These are phyloP conservation scores for Phascolomyces articulosus DNA, from an alignment of 371 early-diverging fungal species.

Conservation along the genomic window DNA sequence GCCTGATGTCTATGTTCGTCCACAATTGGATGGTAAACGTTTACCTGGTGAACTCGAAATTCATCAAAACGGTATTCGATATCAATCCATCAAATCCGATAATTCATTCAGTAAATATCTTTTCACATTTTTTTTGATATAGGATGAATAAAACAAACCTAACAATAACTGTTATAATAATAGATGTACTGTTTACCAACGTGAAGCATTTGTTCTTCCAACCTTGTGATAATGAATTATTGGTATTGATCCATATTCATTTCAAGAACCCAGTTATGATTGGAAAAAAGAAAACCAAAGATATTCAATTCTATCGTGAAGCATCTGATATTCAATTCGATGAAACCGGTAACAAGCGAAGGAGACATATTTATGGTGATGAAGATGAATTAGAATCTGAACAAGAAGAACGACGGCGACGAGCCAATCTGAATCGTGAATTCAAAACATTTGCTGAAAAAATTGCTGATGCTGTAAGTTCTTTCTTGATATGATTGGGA, in stretches of 20 bases:
- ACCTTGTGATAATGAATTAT: conserved; percentile 95
- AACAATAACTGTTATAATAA: neutral
- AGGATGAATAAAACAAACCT: neutral
- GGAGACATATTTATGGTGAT: conserved; percentile 93
- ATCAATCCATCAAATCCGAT: conserved; percentile 82
- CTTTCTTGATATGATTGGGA: neutral
- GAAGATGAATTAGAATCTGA: conserved; percentile 97
- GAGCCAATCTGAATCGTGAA: conserved; percentile 91
- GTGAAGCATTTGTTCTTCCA: conserved; percentile 99
- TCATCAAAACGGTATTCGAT: conserved; percentile 94
- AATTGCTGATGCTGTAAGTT: conserved; percentile 80
- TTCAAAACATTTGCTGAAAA: conserved; percentile 94
- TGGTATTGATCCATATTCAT: conserved; percentile 96
- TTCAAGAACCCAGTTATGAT: conserved; percentile 97
- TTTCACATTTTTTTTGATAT: neutral
- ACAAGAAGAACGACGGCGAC: conserved; percentile 91
- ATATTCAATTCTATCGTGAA: conserved; percentile 99
- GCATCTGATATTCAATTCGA: conserved; percentile 94
- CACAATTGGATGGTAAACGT: conserved; percentile 84
- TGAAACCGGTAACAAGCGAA: conserved; percentile 96
- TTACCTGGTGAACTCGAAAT: conserved; percentile 93
- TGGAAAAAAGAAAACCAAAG: conserved; percentile 98
- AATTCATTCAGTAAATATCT: conserved; percentile 71
- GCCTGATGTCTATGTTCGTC: conserved; percentile 90
- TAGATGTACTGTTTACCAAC: conserved; percentile 96